phyloP scores from a whole-genome alignment of 352 stramenopile species.

The Phytopythium boreale region DNA sequence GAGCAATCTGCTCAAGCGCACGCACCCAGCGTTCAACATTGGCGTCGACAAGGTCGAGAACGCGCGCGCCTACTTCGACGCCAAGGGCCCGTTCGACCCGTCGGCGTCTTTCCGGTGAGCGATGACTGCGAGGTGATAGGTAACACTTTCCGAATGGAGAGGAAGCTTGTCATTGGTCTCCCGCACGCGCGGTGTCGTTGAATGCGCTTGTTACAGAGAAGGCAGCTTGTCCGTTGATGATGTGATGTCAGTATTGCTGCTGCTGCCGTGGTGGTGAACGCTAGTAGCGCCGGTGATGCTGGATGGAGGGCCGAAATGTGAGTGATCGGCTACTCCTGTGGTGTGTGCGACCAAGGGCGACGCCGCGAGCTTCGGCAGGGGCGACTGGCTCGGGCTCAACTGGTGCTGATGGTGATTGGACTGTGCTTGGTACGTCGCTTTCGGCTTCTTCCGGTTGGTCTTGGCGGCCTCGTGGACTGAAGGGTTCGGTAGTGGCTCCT shows the following conservation, averaged over 20 bases:
- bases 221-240: conserved; percentile 43
- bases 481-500: conserved; percentile 19
- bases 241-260: conserved; percentile 13
- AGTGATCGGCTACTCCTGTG: conserved; percentile 13
- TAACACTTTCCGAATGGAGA: conserved; percentile 1
- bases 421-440: conserved; percentile 12
- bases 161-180: not conserved
- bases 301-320: not conserved
- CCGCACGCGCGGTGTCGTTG: not conserved
- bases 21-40: conserved; percentile 94
- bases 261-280: conserved; percentile 4
- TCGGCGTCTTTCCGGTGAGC: conserved; percentile 11
- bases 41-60: conserved; percentile 74
- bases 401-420: conserved; percentile 14
- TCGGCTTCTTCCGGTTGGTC: conserved; percentile 35
- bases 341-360: conserved; percentile 33
- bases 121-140: conserved; percentile 7
- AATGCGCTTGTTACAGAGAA: conserved; percentile 25
- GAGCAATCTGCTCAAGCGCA: conserved; percentile 76
- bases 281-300: not conserved
- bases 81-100: conserved; percentile 52
- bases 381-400: conserved; percentile 22
- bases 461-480: conserved; percentile 19
- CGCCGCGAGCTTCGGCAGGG: conserved; percentile 42
- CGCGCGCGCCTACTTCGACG: conserved; percentile 66